These are phyloP conservation scores for Vitis hybrid DNA, from an alignment of 177 flowering plant genomes.

Conservation along the genomic window DNA sequence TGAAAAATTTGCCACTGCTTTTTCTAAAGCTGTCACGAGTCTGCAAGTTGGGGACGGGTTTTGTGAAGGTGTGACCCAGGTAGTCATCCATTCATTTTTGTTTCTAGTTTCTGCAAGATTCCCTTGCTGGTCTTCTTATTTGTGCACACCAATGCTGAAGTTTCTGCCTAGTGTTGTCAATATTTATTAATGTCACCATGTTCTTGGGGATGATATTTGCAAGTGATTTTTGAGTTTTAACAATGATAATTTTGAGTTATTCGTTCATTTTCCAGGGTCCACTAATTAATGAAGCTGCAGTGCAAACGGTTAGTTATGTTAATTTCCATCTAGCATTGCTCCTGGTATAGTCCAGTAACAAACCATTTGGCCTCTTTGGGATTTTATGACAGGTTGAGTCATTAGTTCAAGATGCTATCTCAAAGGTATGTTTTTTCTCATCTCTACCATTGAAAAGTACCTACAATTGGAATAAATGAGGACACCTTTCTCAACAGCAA, in stretches of 20 bases:
- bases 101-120: background rate
- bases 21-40: conserved; percentile 69
- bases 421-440: conserved; percentile 61
- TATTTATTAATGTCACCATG: no score
- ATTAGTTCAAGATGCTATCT: conserved; percentile 75
- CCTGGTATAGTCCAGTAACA: no score
- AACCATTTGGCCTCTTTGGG: background rate
- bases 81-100: conserved; percentile 18
- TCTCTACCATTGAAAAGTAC: background rate
- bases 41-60: conserved; percentile 95
- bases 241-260: background rate
- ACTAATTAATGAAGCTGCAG: conserved; percentile 89
- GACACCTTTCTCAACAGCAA: background rate
- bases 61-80: conserved; percentile 83
- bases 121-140: background rate
- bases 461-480: no score
- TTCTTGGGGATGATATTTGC: no score
- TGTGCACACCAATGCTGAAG: no score
- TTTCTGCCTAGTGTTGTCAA: no score
- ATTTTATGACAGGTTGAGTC: conserved; percentile 67
- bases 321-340: no score
- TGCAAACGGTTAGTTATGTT: conserved; percentile 59
- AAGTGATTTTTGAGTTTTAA: no score
- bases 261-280: conserved; percentile 68
- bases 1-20: conserved; percentile 83